These are phyloP conservation scores for Schizosaccharomyces osmophilus DNA, from an alignment of 805 yeast genomes.

Conservation along the genomic window DNA sequence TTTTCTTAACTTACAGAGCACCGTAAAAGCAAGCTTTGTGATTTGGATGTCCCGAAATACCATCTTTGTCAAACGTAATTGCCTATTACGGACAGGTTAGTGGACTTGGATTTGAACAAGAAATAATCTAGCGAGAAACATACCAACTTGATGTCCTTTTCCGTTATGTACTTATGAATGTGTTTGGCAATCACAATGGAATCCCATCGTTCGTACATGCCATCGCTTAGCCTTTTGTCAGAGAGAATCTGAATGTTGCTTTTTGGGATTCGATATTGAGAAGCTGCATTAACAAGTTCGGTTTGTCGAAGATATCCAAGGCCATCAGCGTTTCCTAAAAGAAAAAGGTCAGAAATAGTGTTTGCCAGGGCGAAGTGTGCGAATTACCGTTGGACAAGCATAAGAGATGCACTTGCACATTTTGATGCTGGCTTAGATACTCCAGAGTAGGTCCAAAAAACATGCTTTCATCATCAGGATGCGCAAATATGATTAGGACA, in stretches of 20 bases:
- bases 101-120: not conserved
- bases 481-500: conserved; percentile 41
- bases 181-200: conserved; percentile 17
- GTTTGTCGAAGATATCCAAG: conserved; percentile 35
- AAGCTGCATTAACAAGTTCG: conserved; percentile 36
- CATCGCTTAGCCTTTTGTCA: conserved; percentile 34
- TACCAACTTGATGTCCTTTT: not conserved
- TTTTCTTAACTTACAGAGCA: conserved; percentile 6
- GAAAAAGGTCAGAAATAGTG: not conserved
- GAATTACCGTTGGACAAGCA: conserved; percentile 28
- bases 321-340: conserved; percentile 38
- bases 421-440: conserved; percentile 16
- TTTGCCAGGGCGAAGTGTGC: not conserved
- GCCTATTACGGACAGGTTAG: conserved; percentile 14
- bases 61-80: conserved; percentile 57
- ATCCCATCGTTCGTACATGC: conserved; percentile 48
- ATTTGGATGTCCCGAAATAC: conserved; percentile 75
- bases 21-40: conserved; percentile 44
- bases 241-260: conserved; percentile 23
- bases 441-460: conserved; percentile 65
- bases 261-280: conserved; percentile 25
- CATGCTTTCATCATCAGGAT: conserved; percentile 98
- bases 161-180: conserved; percentile 11
- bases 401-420: conserved; percentile 4
- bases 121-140: not conserved